Evolutionary conservation across 805 yeast genomes (phyloP), one percentile per base, ranked within the genome.

Genomic region (Sungouiella thailandica): DNA sequence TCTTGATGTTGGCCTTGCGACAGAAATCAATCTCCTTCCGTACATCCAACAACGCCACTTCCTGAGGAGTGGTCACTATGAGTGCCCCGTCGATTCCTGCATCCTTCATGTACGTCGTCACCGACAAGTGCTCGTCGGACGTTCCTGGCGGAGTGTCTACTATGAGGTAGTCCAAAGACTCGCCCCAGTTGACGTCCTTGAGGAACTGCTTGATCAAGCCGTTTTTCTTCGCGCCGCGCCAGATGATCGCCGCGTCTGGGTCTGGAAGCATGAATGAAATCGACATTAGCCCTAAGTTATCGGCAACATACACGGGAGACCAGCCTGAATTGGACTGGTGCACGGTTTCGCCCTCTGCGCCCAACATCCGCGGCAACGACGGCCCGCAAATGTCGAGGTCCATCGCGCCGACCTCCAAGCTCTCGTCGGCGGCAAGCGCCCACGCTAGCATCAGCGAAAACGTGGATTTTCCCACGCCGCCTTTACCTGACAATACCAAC

Each of bases 141-240:
- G 99, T 93, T 0, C 99, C 98, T 0, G 99, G 99, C 0, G 98
- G 99, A 0, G 99, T 93, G 52, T 93, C 99, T 12, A 93, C 83
- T 11, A 93, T 73, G 45, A 93, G 66, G 51, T 84, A 93, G 57
- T 93, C 97, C 36, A 84, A 60, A 30, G 46, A 60, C 16, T 72
- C 71, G 4, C 95, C 96, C 99, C 99, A 93, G 49, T 86, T 88
- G 2, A 93, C 97, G 49, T 90, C 97, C 52, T 84, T 87, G 34
- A 93, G 66, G 50, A 93, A 93, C 62, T 88, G 96, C 52, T 93
- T 93, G 33, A 93, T 93, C 30, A 93, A 68, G 1, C 94, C 88
- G 48, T 85, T 88, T 62, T 93, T 93, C 65, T 93, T 93, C n/a
- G 87, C 80, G 4, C 97, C 97, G 52, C 97, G 72, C 98, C 98